Evolutionary conservation across 2,329 filamentous ascomycete species (phyloP), one percentile per base, ranked within the genome.

Genomic region (Cladosporium sp.): DNA sequence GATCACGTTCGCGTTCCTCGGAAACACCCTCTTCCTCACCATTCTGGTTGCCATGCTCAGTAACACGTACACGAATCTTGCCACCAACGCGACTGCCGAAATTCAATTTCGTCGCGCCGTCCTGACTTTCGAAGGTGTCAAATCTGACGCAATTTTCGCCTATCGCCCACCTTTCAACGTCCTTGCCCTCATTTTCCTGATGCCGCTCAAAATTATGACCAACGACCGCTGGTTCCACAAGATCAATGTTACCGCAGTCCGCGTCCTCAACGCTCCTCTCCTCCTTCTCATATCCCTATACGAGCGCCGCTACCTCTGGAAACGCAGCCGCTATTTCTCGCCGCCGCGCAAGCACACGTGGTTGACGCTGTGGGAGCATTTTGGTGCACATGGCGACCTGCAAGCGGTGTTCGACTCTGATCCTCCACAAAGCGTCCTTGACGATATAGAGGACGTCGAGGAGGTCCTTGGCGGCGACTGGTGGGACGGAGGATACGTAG

Each of bases 221-320:
- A 83, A 82, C n/a, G 82, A 86, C 0, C 83, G 89, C 42, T 92
- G 87, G 87, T 93, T 93, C 66, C 89, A 95, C 74, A 93, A 92
- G 70, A 86, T 92, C 63, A 90, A 95, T 65, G 87, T 95, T 53
- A 81, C 83, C 54, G 80, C 81, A 9, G 85, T 93, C 18, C 83
- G 87, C 35, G 72, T 83, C 8, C 77, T 91, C 62, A 93, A 93
- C 67, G 76, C 87, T 2, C 89, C 89, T 0, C 73, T 91, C 4
- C 75, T 95, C 1, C 76, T 92, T 3, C 61, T 85, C 55, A 86
- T 95, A 55, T 82, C 84, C 14, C 70, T 84, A 16, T 78, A 84
- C 56, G 89, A 95, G 68, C 82, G 89, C 46, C 78, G 80, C 5
- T 74, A 82, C 9, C 77, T 91, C 13, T 89, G 86, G 85, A 73